Conservation (phyloP, 2,329 filamentous ascomycete species). For the Trichoderma sp. region DNA sequence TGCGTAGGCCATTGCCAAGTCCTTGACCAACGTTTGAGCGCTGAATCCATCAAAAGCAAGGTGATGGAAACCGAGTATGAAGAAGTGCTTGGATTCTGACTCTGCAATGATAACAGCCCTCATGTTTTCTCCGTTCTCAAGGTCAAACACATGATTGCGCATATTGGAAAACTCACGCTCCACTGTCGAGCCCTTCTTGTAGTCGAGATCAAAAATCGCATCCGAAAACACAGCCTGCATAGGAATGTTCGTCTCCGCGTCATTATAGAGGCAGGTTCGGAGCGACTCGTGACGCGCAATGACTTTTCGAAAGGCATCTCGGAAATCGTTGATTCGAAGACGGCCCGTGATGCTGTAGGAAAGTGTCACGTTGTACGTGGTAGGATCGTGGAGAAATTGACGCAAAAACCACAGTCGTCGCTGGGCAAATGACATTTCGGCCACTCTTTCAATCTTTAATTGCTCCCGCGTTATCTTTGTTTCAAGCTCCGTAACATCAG, state of each 20-base stretch:
- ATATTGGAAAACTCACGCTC: conserved; percentile 33
- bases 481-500: not conserved
- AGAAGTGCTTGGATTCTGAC: conserved; percentile 37
- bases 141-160: conserved; percentile 37
- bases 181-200: conserved; percentile 26
- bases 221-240: conserved; percentile 31
- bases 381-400: not conserved
- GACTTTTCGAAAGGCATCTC: not conserved
- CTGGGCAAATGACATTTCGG: conserved; percentile 29
- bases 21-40: conserved; percentile 44
- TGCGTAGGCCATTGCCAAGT: conserved; percentile 46
- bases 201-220: conserved; percentile 34
- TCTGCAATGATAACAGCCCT: conserved; percentile 38
- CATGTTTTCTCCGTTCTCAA: conserved; percentile 39
- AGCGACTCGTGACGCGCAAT: conserved; percentile 27
- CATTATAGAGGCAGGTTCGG: conserved; percentile 27
- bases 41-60: conserved; percentile 54
- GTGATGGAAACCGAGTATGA: conserved; percentile 51
- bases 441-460: not conserved
- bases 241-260: conserved; percentile 23
- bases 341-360: not conserved
- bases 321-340: not conserved
- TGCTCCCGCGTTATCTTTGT: not conserved
- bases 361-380: conserved; percentile 1
- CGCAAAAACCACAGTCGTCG: not conserved